phyloP scores from a whole-genome alignment of 2,329 filamentous ascomycete genomes.

The Hirsutella rhossiliensis region DNA sequence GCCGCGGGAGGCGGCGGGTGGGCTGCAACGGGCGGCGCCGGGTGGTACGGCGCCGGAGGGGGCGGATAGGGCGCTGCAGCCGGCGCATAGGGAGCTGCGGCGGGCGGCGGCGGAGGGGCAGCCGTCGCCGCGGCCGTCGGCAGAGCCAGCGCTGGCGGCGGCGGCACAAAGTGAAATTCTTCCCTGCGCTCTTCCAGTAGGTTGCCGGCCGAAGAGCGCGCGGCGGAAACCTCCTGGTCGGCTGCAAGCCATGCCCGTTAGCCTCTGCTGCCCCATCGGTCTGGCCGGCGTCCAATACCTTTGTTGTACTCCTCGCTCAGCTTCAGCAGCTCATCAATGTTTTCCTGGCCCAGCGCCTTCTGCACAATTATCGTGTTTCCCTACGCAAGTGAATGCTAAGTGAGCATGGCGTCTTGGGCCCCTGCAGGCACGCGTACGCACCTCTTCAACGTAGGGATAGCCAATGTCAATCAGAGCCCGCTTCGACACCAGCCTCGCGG shows the following conservation, averaged over 20 bases:
- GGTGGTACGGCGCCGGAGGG: constrained; percentile 1
- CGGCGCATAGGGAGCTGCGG: constrained; percentile 14
- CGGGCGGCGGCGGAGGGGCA: constrained; percentile 7
- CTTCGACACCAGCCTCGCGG: constrained; percentile 66
- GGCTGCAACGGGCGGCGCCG: constrained; percentile 10
- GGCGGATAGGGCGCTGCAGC: constrained; percentile 3
- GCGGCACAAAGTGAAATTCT: constrained; percentile 13
- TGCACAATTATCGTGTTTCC: constrained; percentile 71
- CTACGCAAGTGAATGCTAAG: constrained; percentile 27
- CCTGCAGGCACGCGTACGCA: constrained; percentile 25
- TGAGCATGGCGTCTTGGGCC: not conserved
- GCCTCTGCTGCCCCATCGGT: not conserved
- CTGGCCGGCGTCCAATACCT: constrained; percentile 19
- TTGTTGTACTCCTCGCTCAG: constrained; percentile 67
- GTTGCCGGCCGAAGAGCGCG: constrained; percentile 33
- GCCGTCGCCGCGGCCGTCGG: constrained; percentile 14
- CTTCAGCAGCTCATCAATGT: constrained; percentile 82
- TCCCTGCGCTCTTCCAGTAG: constrained; percentile 34
- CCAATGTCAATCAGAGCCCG: constrained; percentile 72
- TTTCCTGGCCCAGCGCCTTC: constrained; percentile 75
- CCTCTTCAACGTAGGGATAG: constrained; percentile 81
- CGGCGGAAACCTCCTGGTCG: constrained; percentile 30
- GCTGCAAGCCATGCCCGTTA: constrained; percentile 14
- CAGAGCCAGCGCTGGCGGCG: constrained; percentile 16
- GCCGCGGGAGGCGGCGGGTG: constrained; percentile 16